Base-by-base conservation (phyloP, 2,329 filamentous ascomycete species). In the Penicillium sp. region DNA sequence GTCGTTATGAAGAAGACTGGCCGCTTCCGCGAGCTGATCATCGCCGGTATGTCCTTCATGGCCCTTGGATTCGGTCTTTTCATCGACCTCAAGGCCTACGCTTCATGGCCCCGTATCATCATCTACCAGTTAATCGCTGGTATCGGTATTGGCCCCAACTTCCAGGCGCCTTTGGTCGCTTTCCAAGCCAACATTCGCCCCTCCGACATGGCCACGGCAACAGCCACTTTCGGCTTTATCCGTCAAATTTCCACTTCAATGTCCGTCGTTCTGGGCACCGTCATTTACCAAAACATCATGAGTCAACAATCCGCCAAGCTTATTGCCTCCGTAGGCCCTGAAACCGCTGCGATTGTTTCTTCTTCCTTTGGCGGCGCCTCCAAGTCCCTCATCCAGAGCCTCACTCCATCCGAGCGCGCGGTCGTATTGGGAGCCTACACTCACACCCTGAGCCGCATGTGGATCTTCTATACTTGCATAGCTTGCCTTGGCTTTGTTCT, bases 1-100 rank as follows among this genome's bases (percentile, higher is more conserved):
- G 84, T 90, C 75, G 82, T 89, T 68, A 88, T 89, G 62, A 88
- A 88, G 53, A 92, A 84, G 69, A 89, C 86, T 0, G 88, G 88
- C 31, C 81, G 82, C 59, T 90, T 89, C 72, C 81, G 80, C 22
- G 76, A 80, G 12, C 73, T 82, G 43, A 88, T 91, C 65, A 78
- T 83, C 53, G 73, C 73, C 19, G 86, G 86, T 42, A 76, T 88
- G 65, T 56, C 76, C 10, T 67, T 88, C 53, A 82, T 85, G 72
- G 81, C 82, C 0, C 74, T 91, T 9, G 88, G 88, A 2, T 84
- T 83, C 43, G 88, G 88, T 53, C 82, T 88, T 52, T 79, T 86
- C 65, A 82, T 90, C 35, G 80, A 82, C 41, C 69, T 84, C 4
- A 76, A 78, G 22, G 73, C 76, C 19, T 80, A 81, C 67, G 86